Conservation (phyloP, 805 yeast genomes). For the Kodamaea kakaduensis region DNA sequence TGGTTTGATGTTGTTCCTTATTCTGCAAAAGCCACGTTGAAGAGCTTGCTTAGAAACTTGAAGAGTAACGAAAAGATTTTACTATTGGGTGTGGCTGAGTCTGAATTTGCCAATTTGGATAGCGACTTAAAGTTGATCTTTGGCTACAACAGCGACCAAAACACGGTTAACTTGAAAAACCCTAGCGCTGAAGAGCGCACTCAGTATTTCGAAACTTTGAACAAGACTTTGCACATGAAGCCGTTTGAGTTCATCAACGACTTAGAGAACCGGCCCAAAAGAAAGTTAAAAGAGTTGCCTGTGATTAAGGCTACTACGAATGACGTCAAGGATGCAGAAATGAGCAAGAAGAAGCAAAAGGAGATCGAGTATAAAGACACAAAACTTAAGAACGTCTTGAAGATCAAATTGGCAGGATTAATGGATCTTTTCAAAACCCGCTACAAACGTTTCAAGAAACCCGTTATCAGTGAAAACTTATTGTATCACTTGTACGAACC, state of each 20-base stretch:
- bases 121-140: constrained; percentile 52
- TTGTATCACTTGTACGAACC: constrained; percentile 78
- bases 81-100: constrained; percentile 68
- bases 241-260: constrained; percentile 72
- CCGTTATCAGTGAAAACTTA: constrained; percentile 74
- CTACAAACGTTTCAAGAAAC: constrained; percentile 87
- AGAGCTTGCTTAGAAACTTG: constrained; percentile 63
- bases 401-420: constrained; percentile 78
- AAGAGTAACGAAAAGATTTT: constrained; percentile 70
- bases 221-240: constrained; percentile 54
- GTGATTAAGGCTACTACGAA: constrained; percentile 19
- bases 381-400: constrained; percentile 76
- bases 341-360: constrained; percentile 39
- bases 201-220: constrained; percentile 53
- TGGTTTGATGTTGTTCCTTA: constrained; percentile 69
- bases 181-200: constrained; percentile 48
- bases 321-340: constrained; percentile 26
- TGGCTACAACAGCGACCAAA: constrained; percentile 47
- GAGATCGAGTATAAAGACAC: constrained; percentile 64
- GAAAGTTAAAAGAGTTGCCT: constrained; percentile 41
- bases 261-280: constrained; percentile 50
- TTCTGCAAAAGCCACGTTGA: constrained; percentile 67
- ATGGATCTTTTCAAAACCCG: constrained; percentile 87
- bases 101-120: constrained; percentile 35
- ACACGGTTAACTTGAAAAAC: constrained; percentile 40